Evolutionary conservation across 352 stramenopile genomes (phyloP).

Genomic region (Globisporangium spinosum): DNA sequence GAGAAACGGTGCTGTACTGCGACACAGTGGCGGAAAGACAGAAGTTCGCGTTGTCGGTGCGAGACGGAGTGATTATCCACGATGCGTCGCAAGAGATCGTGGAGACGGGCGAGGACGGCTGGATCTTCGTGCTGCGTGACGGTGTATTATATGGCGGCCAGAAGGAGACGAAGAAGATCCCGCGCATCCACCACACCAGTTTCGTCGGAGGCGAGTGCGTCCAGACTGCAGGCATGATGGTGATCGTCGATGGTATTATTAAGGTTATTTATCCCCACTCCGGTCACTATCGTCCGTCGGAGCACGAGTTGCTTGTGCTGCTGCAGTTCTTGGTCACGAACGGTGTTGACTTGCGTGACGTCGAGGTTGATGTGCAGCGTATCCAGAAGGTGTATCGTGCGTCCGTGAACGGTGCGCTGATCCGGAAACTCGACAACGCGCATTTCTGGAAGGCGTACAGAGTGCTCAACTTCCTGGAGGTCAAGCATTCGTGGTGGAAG

Average conservation of each 20-base stretch:
- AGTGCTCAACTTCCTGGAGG: conserved; percentile 71
- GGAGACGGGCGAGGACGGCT: conserved; percentile 90
- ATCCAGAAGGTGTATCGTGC: conserved; percentile 94
- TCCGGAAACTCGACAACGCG: conserved; percentile 82
- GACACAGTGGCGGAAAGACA: conserved; percentile 85
- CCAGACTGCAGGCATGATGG: conserved; percentile 95
- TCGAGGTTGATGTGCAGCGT: conserved; percentile 94
- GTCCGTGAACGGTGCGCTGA: conserved; percentile 58
- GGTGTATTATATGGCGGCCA: conserved; percentile 91
- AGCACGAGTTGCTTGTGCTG: conserved; percentile 93
- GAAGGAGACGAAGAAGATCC: conserved; percentile 92
- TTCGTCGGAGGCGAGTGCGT: conserved; percentile 97
- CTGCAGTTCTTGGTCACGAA: conserved; percentile 91
- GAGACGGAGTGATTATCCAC: conserved; percentile 62
- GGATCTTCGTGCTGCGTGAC: conserved; percentile 97
- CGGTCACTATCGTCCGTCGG: conserved; percentile 94
- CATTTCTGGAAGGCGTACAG: conserved; percentile 80
- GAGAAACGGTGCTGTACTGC: conserved; percentile 95
- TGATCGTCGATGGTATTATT: conserved; percentile 89
- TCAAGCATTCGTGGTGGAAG: conserved; percentile 77
- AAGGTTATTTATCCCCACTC: conserved; percentile 96
- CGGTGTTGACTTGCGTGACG: conserved; percentile 85
- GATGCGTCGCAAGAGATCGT: conserved; percentile 71
- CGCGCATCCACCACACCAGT: conserved; percentile 96
- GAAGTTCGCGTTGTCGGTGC: conserved; percentile 86